These are phyloP conservation scores for Biscogniauxia mediterranea DNA, from an alignment of 2,329 filamentous ascomycete species.

Conservation along the genomic window DNA sequence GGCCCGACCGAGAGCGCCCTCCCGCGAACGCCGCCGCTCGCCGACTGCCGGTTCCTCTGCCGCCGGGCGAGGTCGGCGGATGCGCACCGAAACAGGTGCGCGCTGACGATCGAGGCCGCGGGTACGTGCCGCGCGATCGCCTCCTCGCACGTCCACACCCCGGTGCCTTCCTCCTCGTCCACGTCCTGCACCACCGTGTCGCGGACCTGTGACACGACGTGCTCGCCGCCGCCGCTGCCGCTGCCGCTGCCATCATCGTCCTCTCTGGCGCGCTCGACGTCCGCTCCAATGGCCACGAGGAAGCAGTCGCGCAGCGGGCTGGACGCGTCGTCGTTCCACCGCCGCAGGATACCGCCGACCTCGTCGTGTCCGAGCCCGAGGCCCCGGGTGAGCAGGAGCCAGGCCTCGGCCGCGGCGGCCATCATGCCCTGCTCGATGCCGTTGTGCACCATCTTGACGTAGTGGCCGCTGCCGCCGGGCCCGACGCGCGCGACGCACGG, in stretches of 20 bases:
- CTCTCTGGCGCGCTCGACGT: constrained; percentile 55
- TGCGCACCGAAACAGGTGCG: constrained; percentile 62
- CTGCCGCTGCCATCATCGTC: constrained; percentile 24
- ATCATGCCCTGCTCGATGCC: constrained; percentile 74
- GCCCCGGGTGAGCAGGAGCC: constrained; percentile 59
- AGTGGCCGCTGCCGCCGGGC: constrained; percentile 64
- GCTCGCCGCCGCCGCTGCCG: constrained; percentile 35
- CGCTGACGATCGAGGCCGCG: constrained; percentile 60
- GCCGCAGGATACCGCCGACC: constrained; percentile 56
- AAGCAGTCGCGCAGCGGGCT: constrained; percentile 60
- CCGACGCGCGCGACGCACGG: constrained; percentile 62
- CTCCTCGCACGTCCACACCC: constrained; percentile 64
- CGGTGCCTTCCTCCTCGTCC: constrained; percentile 64
- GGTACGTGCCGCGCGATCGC: constrained; percentile 61
- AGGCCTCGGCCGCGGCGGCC: constrained; percentile 61
- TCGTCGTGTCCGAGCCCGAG: constrained; percentile 59
- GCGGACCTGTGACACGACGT: constrained; percentile 59
- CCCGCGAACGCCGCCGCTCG: constrained; percentile 32
- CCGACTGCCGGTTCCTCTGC: constrained; percentile 47
- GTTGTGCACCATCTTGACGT: constrained; percentile 75
- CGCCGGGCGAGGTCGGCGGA: constrained; percentile 61
- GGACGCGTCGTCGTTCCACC: constrained; percentile 51
- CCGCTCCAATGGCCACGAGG: constrained; percentile 60
- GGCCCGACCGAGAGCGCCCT: constrained; percentile 18
- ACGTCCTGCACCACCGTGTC: constrained; percentile 73